phyloP scores from a whole-genome alignment of 2,329 filamentous ascomycete genomes.

The Paradendryphiella salina region DNA sequence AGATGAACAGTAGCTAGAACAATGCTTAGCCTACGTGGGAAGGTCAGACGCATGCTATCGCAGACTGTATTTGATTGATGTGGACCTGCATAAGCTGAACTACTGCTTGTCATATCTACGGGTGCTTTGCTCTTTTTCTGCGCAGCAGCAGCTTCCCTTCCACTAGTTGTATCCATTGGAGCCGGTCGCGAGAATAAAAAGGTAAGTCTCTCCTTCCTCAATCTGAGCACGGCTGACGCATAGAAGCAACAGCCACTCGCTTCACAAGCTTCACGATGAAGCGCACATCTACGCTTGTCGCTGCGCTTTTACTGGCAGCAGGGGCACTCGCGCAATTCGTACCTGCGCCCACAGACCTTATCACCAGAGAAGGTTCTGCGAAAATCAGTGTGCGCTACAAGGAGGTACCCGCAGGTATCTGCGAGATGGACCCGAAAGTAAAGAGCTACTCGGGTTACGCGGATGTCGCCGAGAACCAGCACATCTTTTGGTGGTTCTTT shows the following conservation, averaged over 20 bases:
- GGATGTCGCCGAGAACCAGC: constrained; percentile 56
- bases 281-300: constrained; percentile 12
- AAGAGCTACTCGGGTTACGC: constrained; percentile 62
- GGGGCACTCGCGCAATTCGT: constrained; percentile 49
- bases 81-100: constrained; percentile 1
- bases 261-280: constrained; percentile 12
- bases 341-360: constrained; percentile 51
- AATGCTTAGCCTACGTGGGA: constrained; percentile 12
- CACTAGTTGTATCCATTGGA: background rate
- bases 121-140: background rate
- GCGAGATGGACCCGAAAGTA: constrained; percentile 59
- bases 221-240: background rate
- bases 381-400: constrained; percentile 62
- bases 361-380: constrained; percentile 49
- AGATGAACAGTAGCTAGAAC: background rate
- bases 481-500: constrained; percentile 62
- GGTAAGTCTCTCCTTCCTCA: background rate
- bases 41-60: constrained; percentile 8
- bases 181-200: background rate
- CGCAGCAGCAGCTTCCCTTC: background rate
- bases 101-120: background rate
- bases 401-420: constrained; percentile 58
- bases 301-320: constrained; percentile 25
- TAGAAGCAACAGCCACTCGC: background rate
- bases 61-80: background rate